Conservation (phyloP, 2,329 filamentous ascomycete genomes). For the Amauroascus niger region DNA sequence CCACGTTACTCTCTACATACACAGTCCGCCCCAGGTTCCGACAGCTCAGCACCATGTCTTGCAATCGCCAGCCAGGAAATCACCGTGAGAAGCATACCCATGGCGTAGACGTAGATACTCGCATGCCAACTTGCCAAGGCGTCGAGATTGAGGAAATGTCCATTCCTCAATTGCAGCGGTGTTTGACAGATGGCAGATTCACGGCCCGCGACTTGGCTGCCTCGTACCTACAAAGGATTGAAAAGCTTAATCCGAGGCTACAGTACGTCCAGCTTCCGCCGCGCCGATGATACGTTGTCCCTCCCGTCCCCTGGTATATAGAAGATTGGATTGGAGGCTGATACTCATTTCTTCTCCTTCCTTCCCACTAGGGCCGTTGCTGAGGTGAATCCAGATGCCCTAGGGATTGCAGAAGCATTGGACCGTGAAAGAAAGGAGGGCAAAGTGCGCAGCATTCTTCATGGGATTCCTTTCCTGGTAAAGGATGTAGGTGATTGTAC, state of each 20-base stretch:
- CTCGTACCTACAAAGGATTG: conserved; percentile 8
- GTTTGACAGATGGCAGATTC: conserved; percentile 9
- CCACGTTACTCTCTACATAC: not conserved
- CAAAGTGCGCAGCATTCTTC: conserved; percentile 53
- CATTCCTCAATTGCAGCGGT: conserved; percentile 10
- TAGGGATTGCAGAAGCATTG: conserved; percentile 50
- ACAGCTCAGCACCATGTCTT: not conserved
- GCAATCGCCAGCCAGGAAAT: not conserved
- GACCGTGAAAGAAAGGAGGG: conserved; percentile 53
- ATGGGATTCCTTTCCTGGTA: conserved; percentile 65
- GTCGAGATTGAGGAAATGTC: conserved; percentile 9
- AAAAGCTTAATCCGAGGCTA: conserved; percentile 8
- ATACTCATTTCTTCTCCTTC: not conserved
- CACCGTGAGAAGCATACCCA: not conserved
- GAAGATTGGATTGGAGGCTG: not conserved
- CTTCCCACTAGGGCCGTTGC: conserved; percentile 43
- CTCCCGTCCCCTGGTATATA: not conserved
- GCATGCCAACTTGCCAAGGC: conserved; percentile 9
- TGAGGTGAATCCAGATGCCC: conserved; percentile 58
- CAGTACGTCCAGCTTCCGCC: conserved; percentile 3
- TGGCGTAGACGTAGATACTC: not conserved
- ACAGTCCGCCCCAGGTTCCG: not conserved
- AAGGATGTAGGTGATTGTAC: no score
- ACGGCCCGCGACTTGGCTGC: conserved; percentile 4
- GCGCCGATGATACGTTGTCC: not conserved